Conservation (phyloP, 108 stramenopile genomes). For the Pseudonitzschia multistriata region DNA sequence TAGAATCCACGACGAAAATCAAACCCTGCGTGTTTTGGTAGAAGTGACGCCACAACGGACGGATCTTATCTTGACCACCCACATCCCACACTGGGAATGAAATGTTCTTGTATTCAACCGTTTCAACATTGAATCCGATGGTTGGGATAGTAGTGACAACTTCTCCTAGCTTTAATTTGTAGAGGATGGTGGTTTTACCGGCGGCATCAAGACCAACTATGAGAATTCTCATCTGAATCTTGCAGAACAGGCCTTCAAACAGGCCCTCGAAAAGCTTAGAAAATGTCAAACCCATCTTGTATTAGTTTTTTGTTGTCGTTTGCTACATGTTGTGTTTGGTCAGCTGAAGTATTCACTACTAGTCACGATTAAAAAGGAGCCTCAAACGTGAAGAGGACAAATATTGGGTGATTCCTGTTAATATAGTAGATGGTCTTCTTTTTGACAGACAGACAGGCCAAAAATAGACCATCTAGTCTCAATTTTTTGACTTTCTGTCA, state of each 20-base stretch:
- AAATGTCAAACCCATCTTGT: no score
- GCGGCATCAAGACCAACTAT: conserved; percentile 99
- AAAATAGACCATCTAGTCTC: no score
- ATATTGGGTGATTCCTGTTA: no score
- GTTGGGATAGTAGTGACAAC: conserved; percentile 99
- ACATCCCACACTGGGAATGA: conserved; percentile 99
- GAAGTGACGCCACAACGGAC: conserved; percentile 99
- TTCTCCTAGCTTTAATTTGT: conserved; percentile 85
- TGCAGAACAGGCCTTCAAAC: conserved; percentile 95
- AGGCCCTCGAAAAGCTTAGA: conserved; percentile 88
- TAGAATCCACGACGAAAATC: conserved; percentile 98
- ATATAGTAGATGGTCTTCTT: no score
- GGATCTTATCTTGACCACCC: conserved; percentile 98
- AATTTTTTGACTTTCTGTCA: no score
- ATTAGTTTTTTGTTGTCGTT: no score
- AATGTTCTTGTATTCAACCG: conserved; percentile 98
- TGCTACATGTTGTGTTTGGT: no score
- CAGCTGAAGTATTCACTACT: no score
- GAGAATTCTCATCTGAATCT: conserved; percentile 97
- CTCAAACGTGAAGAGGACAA: no score
- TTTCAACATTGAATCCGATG: conserved; percentile 99
- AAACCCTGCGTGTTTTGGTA: conserved; percentile 99
- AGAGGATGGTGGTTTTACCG: conserved; percentile 99
- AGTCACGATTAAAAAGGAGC: no score
- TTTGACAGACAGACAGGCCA: no score